Conservation (phyloP, 768 basidiomycete species). For the Royoungia palumana region DNA sequence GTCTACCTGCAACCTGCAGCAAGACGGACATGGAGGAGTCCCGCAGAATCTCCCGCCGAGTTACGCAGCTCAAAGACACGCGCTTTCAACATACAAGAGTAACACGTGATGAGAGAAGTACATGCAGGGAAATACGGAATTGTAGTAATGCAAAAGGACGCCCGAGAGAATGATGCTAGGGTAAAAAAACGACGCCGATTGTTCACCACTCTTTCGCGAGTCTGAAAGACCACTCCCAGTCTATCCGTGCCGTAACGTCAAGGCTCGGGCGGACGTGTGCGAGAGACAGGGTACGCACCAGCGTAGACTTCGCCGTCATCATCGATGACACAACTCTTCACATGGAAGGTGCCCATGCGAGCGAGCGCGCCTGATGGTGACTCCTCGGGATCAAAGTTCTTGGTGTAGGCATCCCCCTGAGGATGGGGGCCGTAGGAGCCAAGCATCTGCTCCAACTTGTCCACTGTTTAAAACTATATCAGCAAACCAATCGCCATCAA, state of each 20-base stretch:
- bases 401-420: conserved; percentile 61
- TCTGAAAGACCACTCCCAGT: conserved; percentile 77
- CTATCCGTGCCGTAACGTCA: conserved; percentile 18
- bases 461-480: conserved; percentile 49
- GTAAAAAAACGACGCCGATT: conserved; percentile 9
- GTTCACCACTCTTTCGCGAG: conserved; percentile 87
- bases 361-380: conserved; percentile 80
- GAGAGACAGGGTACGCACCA: conserved; percentile 45
- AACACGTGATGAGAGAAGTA: conserved; percentile 15
- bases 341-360: conserved; percentile 73
- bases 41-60: not conserved
- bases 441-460: conserved; percentile 91
- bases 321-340: conserved; percentile 80
- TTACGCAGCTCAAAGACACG: too few relatives aligned
- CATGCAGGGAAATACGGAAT: conserved; percentile 25
- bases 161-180: conserved; percentile 23
- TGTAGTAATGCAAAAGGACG: conserved; percentile 29
- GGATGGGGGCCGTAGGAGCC: conserved; percentile 85
- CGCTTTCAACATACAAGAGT: too few relatives aligned
- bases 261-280: not conserved
- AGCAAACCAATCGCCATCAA: not conserved
- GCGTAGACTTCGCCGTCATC: conserved; percentile 82
- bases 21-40: conserved; percentile 9
- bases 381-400: conserved; percentile 73
- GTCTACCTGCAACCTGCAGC: conserved; percentile 5